Evolutionary conservation across 225 moss, liverwort and hornwort species (phyloP).

Genomic region (Bryoerythrophyllum caledonicum): DNA sequence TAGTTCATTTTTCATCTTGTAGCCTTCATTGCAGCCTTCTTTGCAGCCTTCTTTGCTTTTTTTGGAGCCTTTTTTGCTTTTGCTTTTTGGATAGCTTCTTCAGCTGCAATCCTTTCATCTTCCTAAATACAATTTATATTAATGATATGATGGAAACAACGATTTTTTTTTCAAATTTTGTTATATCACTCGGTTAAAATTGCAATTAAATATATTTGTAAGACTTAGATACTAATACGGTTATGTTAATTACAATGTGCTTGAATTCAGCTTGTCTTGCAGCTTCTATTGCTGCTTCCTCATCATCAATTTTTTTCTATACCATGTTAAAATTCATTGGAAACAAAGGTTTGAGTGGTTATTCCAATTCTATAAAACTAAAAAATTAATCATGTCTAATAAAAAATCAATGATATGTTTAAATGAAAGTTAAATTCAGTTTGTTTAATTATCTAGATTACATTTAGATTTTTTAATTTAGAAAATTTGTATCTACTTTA

Average conservation of each 20-base stretch:
- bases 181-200: not conserved
- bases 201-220: not conserved
- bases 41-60: constrained; percentile 29
- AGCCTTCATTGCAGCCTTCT: constrained; percentile 16
- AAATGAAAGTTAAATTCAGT: not conserved
- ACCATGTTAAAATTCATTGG: not conserved
- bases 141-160: not conserved
- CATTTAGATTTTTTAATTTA: not conserved
- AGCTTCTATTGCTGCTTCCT: constrained; percentile 59
- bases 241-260: constrained; percentile 31
- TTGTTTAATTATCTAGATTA: not conserved
- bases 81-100: constrained; percentile 30
- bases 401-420: no score
- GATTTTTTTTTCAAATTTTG: not conserved
- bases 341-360: not conserved
- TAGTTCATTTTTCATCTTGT: not conserved
- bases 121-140: constrained; percentile 35
- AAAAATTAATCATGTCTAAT: no score
- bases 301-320: constrained; percentile 71
- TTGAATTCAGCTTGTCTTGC: constrained; percentile 58
- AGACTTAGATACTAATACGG: not conserved
- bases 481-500: no score
- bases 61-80: constrained; percentile 32
- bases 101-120: constrained; percentile 50
- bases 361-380: no score